A percentile compares a stretch with the other conserved stretches of the same genome.
These are phyloP conservation scores for Sporothrix brasiliensis DNA, from an alignment of 2,329 filamentous ascomycete species.

Conservation along the genomic window DNA sequence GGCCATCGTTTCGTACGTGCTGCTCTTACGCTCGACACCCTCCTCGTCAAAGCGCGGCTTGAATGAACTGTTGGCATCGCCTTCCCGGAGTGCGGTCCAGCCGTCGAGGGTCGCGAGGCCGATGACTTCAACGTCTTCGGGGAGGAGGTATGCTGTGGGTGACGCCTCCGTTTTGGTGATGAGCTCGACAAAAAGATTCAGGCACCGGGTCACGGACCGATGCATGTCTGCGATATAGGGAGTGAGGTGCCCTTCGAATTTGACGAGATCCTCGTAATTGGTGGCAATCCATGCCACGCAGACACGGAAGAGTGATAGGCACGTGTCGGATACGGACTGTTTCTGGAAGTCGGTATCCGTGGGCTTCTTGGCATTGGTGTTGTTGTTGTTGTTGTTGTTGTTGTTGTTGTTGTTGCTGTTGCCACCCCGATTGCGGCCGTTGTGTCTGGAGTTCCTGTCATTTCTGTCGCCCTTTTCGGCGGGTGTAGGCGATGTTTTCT, in stretches of 20 bases:
- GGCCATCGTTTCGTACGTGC: conserved; percentile 34
- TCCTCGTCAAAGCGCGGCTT: conserved; percentile 36
- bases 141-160: conserved; percentile 53
- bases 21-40: conserved; percentile 29
- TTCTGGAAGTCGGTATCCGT: conserved; percentile 20
- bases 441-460: conserved; percentile 38
- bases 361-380: background rate
- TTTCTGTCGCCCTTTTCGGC: conserved; percentile 39
- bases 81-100: conserved; percentile 33
- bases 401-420: conserved; percentile 37
- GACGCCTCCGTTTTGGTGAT: conserved; percentile 47
- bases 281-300: conserved; percentile 59
- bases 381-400: background rate
- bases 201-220: conserved; percentile 50
- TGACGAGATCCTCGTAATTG: conserved; percentile 51
- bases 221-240: conserved; percentile 53
- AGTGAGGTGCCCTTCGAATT: conserved; percentile 51
- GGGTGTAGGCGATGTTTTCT: background rate
- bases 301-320: conserved; percentile 57
- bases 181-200: conserved; percentile 55
- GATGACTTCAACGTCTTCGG: conserved; percentile 54
- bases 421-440: background rate
- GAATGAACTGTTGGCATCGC: conserved; percentile 12
- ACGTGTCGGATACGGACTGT: conserved; percentile 44
- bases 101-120: conserved; percentile 49